Evolutionary conservation across 768 basidiomycete genomes (phyloP).

Genomic region (Tricholoma hemisulphureum): DNA sequence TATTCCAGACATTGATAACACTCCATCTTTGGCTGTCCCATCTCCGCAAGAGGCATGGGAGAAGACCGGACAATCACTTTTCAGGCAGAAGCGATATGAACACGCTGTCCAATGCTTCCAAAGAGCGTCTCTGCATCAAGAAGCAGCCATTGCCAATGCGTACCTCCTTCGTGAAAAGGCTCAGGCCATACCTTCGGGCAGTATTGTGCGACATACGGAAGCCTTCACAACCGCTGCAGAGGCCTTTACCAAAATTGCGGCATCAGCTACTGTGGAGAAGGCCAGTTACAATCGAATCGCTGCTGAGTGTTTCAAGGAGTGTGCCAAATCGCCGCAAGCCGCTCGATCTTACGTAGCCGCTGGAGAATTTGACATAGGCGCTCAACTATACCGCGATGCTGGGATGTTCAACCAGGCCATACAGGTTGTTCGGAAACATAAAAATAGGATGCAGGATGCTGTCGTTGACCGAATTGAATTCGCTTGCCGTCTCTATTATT

Average conservation of each 20-base stretch:
- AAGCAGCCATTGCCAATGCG: constrained; percentile 48
- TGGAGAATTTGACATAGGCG: constrained; percentile 42
- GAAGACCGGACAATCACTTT: constrained; percentile 32
- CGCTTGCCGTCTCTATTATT: constrained; percentile 47
- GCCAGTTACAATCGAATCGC: constrained; percentile 40
- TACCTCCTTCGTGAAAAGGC: constrained; percentile 56
- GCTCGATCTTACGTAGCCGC: constrained; percentile 44
- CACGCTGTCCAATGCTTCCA: constrained; percentile 57
- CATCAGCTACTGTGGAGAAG: constrained; percentile 26
- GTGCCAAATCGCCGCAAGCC: constrained; percentile 39
- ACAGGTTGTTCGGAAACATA: constrained; percentile 38
- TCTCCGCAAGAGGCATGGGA: constrained; percentile 46
- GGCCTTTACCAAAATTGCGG: constrained; percentile 46
- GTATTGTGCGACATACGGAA: constrained; percentile 13
- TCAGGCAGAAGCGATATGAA: constrained; percentile 42
- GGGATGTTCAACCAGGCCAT: constrained; percentile 56
- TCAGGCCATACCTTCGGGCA: constrained; percentile 26
- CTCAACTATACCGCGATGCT: constrained; percentile 47
- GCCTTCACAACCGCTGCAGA: constrained; percentile 47
- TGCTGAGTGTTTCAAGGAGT: constrained; percentile 46
- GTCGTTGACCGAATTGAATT: constrained; percentile 38
- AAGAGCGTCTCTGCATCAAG: constrained; percentile 40
- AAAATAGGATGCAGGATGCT: constrained; percentile 26
- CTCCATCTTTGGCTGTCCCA: constrained; percentile 47
- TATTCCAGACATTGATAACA: constrained; percentile 45